Percentiles rank a stretch among this genome's conserved stretches.
phyloP scores from a whole-genome alignment of 2,329 filamentous ascomycete genomes.

The Leptographium procerum region DNA sequence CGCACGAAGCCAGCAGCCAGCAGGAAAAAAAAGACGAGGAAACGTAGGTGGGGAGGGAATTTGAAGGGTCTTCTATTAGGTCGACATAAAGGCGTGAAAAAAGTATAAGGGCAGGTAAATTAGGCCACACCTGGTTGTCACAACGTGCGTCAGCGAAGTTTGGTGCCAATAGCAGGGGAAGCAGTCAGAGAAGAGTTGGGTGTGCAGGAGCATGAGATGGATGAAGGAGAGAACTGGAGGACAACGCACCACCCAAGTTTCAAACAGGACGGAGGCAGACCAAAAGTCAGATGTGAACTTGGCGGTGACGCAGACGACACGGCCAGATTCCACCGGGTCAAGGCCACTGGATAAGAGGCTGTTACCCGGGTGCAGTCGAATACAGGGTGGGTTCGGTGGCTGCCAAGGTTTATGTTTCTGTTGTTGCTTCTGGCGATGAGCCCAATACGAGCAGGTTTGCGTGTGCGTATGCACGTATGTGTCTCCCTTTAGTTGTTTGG shows the following conservation, averaged over 20 bases:
- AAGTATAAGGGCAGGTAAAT: not conserved
- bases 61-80: not conserved
- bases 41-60: not conserved
- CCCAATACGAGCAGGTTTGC: not conserved
- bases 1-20: not conserved
- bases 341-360: not conserved
- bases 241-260: not conserved
- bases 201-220: not conserved
- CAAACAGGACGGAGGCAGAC: not conserved
- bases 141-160: not conserved
- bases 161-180: not conserved
- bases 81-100: not conserved
- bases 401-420: not conserved
- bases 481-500: not conserved
- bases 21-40: not conserved
- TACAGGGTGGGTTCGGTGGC: not conserved
- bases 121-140: not conserved
- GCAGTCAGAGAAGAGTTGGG: not conserved
- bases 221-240: conserved; percentile 1
- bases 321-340: not conserved
- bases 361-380: not conserved
- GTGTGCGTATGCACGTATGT: not conserved
- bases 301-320: not conserved
- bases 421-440: not conserved
- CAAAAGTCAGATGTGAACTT: not conserved